Conservation (phyloP, 1,284 basidiomycete species). For the Boletus hoseneyae region DNA sequence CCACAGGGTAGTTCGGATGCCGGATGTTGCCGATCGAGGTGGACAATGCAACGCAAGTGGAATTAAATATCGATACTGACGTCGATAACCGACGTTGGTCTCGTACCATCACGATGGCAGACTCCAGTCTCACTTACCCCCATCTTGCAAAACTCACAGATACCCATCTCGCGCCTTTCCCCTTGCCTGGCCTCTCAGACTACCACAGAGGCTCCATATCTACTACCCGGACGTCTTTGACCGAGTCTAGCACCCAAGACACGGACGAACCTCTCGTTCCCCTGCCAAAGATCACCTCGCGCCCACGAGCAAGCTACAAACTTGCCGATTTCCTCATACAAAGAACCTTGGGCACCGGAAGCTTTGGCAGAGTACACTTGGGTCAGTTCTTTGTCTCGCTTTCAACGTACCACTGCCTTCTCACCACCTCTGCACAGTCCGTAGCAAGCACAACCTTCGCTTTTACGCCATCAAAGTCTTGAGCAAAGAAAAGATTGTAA, state of each 20-base stretch:
- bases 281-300: slow-evolving; percentile 24
- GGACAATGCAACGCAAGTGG: slow-evolving; percentile 23
- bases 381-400: slow-evolving; percentile 46
- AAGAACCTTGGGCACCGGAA: slow-evolving; percentile 86
- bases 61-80: slow-evolving; percentile 1
- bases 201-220: slow-evolving; percentile 60
- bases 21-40: slow-evolving; percentile 20
- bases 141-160: slow-evolving; percentile 12
- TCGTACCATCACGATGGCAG: slow-evolving; percentile 17
- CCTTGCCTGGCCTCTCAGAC: slow-evolving; percentile 17
- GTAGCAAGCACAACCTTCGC: slow-evolving; percentile 88
- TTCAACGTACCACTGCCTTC: background rate
- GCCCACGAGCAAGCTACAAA: slow-evolving; percentile 65
- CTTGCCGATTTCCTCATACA: slow-evolving; percentile 73
- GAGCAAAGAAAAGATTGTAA: slow-evolving; percentile 91
- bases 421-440: slow-evolving; percentile 44
- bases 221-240: slow-evolving; percentile 55
- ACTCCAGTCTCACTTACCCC: slow-evolving; percentile 21
- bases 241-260: slow-evolving; percentile 47
- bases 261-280: slow-evolving; percentile 31
- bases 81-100: slow-evolving; percentile 11
- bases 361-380: slow-evolving; percentile 92
- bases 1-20: slow-evolving; percentile 6
- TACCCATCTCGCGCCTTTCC: no score
- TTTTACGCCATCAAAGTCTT: slow-evolving; percentile 96